Evolutionary conservation across 345 rosid genomes (phyloP), one percentile per base, ranked within the genome.

Genomic region (Citrus maxima): DNA sequence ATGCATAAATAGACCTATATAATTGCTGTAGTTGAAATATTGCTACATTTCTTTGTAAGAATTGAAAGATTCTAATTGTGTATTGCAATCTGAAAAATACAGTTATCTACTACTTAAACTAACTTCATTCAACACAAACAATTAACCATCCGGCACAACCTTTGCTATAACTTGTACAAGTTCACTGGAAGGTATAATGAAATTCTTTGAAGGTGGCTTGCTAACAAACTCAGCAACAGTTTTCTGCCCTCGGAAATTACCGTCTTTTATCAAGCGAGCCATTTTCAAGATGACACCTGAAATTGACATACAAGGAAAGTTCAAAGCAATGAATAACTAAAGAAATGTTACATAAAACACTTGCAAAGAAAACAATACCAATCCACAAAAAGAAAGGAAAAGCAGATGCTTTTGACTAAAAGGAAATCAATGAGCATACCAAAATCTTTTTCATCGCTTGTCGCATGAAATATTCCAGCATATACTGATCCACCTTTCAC

Each of bases 101-200:
- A 30, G 40, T 51, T 30, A 54, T 54, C 61, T 69, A 56, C 49
- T 56, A 67, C 22, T 77, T 55, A 70, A 60, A n/a, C 72, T 58
- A 74, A 27, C 24, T 70, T 70, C 28, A 59, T 27, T 62, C 40
- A 78, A 13, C 64, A 76, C 54, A 35, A 76, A 77, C 70, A 32
- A 65, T 25, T 70, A 54, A 28, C 84, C 74, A 67, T 40, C 64
- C n/a, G 51, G 69, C 58, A 80, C 78, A 85, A 96, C 99, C 98
- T 94, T 91, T 24, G 98, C 98, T 79, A 90, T 75, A 88, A 97
- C 89, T 92, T 94, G 97, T 80, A 91, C 98, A 83, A 94, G 89
- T 66, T 97, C 98, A 81, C 88, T 89, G 21, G 89, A 94, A 78
- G 93, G 92, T 80, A 97, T 85, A 74, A 93, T 86, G 42, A 94